Evolutionary conservation across 2,329 filamentous ascomycete genomes (phyloP), one percentile per base, ranked within the genome.

Genomic region (Penicillium corylophilum): DNA sequence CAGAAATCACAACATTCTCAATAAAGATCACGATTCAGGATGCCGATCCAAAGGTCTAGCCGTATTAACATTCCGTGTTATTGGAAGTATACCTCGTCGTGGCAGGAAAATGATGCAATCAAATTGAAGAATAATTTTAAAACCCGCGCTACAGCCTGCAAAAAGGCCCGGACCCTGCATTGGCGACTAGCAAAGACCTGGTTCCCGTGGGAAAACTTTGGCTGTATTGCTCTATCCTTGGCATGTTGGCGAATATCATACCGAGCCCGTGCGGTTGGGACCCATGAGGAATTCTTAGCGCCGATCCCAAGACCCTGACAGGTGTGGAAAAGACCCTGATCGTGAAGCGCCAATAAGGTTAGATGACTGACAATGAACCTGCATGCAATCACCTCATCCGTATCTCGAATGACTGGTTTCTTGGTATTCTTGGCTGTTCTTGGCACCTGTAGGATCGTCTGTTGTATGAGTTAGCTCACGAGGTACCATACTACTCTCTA

Each of bases 211-310:
- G 44, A n/a, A 4, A 41, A 31, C 35, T 51, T 50, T 48, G 47
- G 44, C 20, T 46, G 31, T 48, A 60, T 63, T 59, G 56, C 59
- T 51, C 54, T 55, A 63, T 63, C 38, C 59, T 63, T 63, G 59
- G 60, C 60, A 59, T 59, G 54, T 48, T 63, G 55, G 54, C 50
- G 59, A 62, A 55, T 24, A 63, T 62, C 50, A 31, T 44, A 51
- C 24, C 24, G 50, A 29, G 22, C 18, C 31, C 31, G 46, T 56
- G 45, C 42, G 20, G 18, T 15, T 31, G 31, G 18, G 38, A 49
- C 31, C 22, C 16, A 54, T 51, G 43, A 24, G 48, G 59, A 44
- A 55, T 54, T 44, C n/a, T 6, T 26, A 39, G 29, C 9, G 59
- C 31, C 46, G 51, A 62, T 62, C 53, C 53, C 29, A 44, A 51